Base-by-base conservation (phyloP, 192 early-diverging fungal genomes). In the Lobosporangium transversale region DNA sequence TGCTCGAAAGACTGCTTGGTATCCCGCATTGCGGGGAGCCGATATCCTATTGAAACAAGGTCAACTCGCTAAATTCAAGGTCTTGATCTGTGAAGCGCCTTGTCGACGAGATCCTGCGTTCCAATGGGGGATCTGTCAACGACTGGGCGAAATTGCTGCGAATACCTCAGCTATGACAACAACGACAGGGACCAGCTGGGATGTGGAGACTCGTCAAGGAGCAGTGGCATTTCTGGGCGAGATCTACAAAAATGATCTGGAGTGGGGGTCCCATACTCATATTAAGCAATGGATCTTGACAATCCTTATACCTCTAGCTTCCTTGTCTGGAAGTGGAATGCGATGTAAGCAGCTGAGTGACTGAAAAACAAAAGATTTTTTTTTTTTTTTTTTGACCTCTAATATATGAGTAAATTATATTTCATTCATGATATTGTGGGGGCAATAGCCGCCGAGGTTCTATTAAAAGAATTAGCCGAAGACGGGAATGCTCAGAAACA, bases 81-180 rank as follows among this genome's bases (percentile, higher is more conserved):
- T 3, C 12, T 4, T 24, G 3, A 14, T 50, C 27, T 14, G 48
- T 9, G 4, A 50, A 26, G 48, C 9, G 2, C 3, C 4, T 21
- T 3, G 29, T 50, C 27, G 6, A n/a, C n/a, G n/a, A n/a, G n/a
- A n/a, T n/a, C n/a, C n/a, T n/a, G n/a, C n/a, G n/a, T n/a, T n/a
- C n/a, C 48, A 24, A 50, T 50, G 48, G 48, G 48, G 48, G 4
- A 26, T 50, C 7, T 50, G 48, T 26, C 21, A 50, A 26, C 48
- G 48, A 17, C 14, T 50, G 17, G n/a, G 24, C 9, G 48, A 50
- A 12, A 15, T 50, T 9, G 48, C 48, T 27, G 48, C 6, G 10
- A 26, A 14, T 50, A n/a, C n/a, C n/a, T n/a, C n/a, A n/a, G n/a
- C n/a, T n/a, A n/a, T n/a, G n/a, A n/a, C n/a, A n/a, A n/a, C n/a